Base-by-base conservation (phyloP, 306 rosid species). In the Medicago arabica region DNA sequence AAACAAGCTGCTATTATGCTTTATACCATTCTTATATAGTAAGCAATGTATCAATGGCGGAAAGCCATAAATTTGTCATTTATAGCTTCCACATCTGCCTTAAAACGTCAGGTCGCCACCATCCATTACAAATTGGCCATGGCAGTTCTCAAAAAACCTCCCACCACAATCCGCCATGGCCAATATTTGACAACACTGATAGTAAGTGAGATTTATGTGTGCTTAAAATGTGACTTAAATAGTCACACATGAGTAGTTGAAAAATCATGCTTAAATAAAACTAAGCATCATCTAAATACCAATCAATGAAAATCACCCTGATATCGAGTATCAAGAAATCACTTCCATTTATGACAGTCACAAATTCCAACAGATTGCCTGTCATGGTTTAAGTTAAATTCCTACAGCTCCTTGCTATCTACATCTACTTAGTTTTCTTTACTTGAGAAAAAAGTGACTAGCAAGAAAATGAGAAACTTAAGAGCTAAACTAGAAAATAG, bases 401-500 rank as follows among this genome's bases (percentile, higher is more conserved):
- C 72, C 50, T 19, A 51, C 44, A 39, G 31, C 73, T 76, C 65
- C 68, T 60, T 8, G 19, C 41, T 19, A 28, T 28, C 10, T 76
- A 17, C 67, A 67, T 28, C 75, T 77, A 36, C 10, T 43, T 77
- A 16, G 58, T 41, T 69, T 65, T 43, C 36, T 46, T 57, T 60
- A 39, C 60, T 51, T 16, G 72, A 39, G n/a, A 69, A 51, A 46
- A 60, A 51, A 43, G 17, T 25, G 73, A 28, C 50, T 39, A n/a
- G n/a, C n/a, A n/a, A n/a, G n/a, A n/a, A n/a, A n/a, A n/a, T n/a
- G n/a, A n/a, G n/a, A n/a, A n/a, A n/a, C n/a, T n/a, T n/a, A n/a
- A n/a, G n/a, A n/a, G n/a, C 23, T 66, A 15, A 69, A 66, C 76
- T 23, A 65, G 23, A 7, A 75, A 68, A 44, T 38, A 75, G 71